Evolutionary conservation across 305 asterid species (phyloP), one percentile per base, ranked within the genome.

Genomic region (Fraxinus ornus): DNA sequence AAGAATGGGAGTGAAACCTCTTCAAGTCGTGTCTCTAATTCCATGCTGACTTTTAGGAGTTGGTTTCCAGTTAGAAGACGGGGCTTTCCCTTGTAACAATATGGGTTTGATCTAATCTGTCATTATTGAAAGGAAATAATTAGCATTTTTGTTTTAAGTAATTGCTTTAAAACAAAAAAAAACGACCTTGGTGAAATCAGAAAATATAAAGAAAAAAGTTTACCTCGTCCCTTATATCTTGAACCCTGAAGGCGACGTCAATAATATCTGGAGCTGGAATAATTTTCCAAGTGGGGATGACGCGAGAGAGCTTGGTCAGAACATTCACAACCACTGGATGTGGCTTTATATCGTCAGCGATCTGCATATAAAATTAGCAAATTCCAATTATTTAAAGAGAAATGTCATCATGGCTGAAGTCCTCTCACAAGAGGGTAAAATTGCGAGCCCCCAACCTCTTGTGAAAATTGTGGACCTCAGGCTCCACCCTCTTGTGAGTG

Each of bases 1-100:
- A 89, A 7, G 81, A 91, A 90, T 17, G 95, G 90, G 26, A 91
- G 57, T 0, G 90, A 81, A 2, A 90, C 92, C 86, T 91, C 89
- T 3, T 70, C 35, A 57, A 90, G 84, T 41, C 91, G 84, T 44
- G 41, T 24, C 82, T 90, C 91, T 81, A 91, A 80, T 73, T 91
- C 91, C 75, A 82, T 8, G 79, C 92, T 86, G 78, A 86, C 88
- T 5, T 73, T 71, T 19, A 82, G 0, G 3, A 85, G 83, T 85
- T 85, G 86, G 19, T 32, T 26, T 36, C 85, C 88, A 1, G 94
- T 89, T 78, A 82, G 87, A 32, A 91, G 37, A 77, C 92, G 90
- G 3, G 89, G 90, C 57, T 87, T 79, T 10, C 93, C 95, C 26
- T 86, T 87, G 87, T 87, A 89, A 87, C 90, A 89, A 22, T 83